Conservation (phyloP, 805 yeast species). For the Kluyveromyces starmeri region DNA sequence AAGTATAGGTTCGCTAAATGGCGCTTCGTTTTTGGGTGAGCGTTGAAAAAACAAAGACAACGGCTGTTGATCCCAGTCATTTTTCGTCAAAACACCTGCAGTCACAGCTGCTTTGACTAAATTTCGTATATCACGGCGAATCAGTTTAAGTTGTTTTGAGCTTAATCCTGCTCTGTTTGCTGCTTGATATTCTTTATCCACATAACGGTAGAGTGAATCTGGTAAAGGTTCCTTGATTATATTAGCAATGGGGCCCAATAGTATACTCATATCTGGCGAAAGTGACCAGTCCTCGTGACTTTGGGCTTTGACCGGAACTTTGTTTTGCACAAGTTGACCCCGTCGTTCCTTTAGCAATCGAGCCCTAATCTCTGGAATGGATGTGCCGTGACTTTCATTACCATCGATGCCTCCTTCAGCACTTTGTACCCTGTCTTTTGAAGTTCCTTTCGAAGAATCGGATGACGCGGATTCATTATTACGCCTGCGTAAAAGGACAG, state of each 20-base stretch:
- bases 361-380: neutral
- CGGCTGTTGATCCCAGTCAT: conserved; percentile 5
- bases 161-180: neutral
- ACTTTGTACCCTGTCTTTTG: too few relatives aligned
- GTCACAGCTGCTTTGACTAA: neutral
- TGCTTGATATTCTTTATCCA: conserved; percentile 1
- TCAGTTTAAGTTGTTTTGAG: neutral
- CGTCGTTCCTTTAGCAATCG: neutral
- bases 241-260: conserved; percentile 1
- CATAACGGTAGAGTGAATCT: conserved; percentile 4
- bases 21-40: neutral
- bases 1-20: neutral
- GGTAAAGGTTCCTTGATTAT: conserved; percentile 1
- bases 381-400: neutral
- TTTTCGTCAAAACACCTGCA: neutral
- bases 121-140: neutral
- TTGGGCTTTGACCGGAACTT: too few relatives aligned
- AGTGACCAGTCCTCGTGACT: too few relatives aligned
- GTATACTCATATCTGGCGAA: too few relatives aligned
- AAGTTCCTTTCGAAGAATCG: too few relatives aligned
- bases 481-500: conserved; percentile 16
- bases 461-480: conserved; percentile 4
- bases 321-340: neutral
- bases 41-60: neutral
- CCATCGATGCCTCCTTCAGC: too few relatives aligned